Conservation (phyloP, 306 rosid species). For the Arachis hypogaea region DNA sequence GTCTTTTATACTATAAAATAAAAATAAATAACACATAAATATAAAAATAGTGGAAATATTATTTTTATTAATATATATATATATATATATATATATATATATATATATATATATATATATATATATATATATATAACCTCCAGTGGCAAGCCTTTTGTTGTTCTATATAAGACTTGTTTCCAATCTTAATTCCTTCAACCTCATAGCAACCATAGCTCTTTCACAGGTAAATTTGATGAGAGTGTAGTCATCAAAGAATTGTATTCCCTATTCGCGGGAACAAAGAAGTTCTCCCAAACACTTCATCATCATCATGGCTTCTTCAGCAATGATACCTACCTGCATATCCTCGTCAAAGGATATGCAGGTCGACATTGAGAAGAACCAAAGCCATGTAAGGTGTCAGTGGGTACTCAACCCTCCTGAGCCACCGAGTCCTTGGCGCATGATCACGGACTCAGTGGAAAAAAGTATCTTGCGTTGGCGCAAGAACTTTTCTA, state of each 20-base stretch:
- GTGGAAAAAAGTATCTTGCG: conserved; percentile 28
- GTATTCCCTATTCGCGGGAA: conserved; percentile 8
- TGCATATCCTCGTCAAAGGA: conserved; percentile 23
- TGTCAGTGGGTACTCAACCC: conserved; percentile 51
- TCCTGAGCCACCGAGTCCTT: conserved; percentile 52
- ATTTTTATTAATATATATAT: too few species aligned
- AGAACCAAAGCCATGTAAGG: conserved; percentile 32
- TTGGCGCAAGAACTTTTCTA: conserved; percentile 15
- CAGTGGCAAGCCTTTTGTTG: not conserved
- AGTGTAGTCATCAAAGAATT: not conserved
- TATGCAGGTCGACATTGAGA: conserved; percentile 40
- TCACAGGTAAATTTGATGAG: conserved; percentile 41
- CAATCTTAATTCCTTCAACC: conserved; percentile 12
- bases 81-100: too few species aligned
- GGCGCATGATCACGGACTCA: conserved; percentile 31
- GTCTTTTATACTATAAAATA: too few species aligned
- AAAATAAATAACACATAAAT: too few species aligned
- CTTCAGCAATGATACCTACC: conserved; percentile 10
- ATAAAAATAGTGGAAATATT: too few species aligned
- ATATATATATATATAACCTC: not conserved
- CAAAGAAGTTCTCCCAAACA: conserved; percentile 57
- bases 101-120: too few species aligned
- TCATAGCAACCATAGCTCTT: not conserved
- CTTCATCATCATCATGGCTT: conserved; percentile 50
- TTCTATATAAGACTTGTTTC: conserved; percentile 38